A percentile compares a stretch with the other conserved stretches of the same genome.
Conservation (phyloP, 2,329 filamentous ascomycete species). For the Diaporthe caulivora region DNA sequence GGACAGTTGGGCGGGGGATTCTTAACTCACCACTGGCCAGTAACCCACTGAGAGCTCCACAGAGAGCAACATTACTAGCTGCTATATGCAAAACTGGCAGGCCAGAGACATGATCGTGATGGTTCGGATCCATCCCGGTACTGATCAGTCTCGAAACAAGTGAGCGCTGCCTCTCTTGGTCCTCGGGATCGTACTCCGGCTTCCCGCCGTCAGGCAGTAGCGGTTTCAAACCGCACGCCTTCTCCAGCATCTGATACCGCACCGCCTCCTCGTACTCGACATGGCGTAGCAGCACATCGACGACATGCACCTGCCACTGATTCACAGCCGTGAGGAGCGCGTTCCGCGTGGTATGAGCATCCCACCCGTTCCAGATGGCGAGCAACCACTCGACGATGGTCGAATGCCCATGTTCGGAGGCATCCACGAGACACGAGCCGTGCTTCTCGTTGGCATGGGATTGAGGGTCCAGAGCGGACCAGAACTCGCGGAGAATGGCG, state of each 20-base stretch:
- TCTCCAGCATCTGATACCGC: not conserved
- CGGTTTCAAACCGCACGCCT: not conserved
- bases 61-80: not conserved
- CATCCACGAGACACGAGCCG: not conserved
- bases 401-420: not conserved
- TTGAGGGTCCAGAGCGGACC: too few relatives aligned
- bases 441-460: too few relatives aligned
- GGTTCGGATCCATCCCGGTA: not conserved
- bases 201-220: not conserved
- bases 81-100: not conserved
- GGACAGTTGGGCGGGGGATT: not conserved
- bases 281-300: not conserved
- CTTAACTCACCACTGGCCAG: not conserved
- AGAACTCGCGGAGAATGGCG: too few relatives aligned
- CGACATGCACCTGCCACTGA: not conserved
- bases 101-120: not conserved
- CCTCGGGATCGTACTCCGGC: not conserved
- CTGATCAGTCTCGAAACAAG: not conserved
- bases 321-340: not conserved
- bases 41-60: not conserved
- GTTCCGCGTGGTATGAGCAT: not conserved
- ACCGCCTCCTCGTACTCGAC: not conserved
- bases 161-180: constrained; percentile 7
- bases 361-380: not conserved
- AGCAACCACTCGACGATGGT: not conserved